Percentiles rank a stretch among this genome's conserved stretches.
Conservation (phyloP, 805 yeast species). For the Yamadazyma nakazawae region DNA sequence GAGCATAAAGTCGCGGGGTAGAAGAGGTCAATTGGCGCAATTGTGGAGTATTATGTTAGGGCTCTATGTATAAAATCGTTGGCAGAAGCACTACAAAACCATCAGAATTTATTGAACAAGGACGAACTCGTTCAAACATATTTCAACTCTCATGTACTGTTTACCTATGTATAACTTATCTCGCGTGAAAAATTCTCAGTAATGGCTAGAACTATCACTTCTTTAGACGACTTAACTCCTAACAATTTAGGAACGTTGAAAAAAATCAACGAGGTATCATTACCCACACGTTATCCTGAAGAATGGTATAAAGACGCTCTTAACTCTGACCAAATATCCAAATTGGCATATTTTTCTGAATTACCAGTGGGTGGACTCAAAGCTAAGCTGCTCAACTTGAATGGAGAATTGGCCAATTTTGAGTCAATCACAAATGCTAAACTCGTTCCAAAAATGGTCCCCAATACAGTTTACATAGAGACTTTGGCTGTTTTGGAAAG, state of each 20-base stretch:
- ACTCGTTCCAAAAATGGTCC: conserved; percentile 28
- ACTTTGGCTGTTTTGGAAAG: conserved; percentile 63
- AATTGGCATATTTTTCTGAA: conserved; percentile 66
- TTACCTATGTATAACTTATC: not conserved
- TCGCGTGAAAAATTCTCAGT: conserved; percentile 1
- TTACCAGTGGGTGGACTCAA: conserved; percentile 79
- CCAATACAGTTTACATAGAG: conserved; percentile 61
- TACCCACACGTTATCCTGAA: conserved; percentile 52
- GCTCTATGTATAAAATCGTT: not conserved
- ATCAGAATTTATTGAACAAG: not conserved
- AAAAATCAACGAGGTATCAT: conserved; percentile 49
- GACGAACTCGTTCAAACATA: no score
- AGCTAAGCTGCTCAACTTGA: conserved; percentile 47
- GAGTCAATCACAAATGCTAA: conserved; percentile 29
- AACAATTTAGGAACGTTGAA: conserved; percentile 60
- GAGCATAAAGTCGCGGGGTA: conserved; percentile 3
- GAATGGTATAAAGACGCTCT: conserved; percentile 50
- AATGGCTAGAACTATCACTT: conserved; percentile 40
- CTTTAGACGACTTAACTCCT: conserved; percentile 55
- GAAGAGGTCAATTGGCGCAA: not conserved
- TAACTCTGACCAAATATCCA: conserved; percentile 47
- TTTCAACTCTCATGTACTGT: no score
- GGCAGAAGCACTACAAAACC: not conserved
- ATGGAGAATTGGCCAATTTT: conserved; percentile 20
- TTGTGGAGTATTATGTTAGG: not conserved